Percentiles rank a stretch among this genome's conserved stretches.
Conservation (phyloP, 805 yeast species). For the Komagataella phaffii region DNA sequence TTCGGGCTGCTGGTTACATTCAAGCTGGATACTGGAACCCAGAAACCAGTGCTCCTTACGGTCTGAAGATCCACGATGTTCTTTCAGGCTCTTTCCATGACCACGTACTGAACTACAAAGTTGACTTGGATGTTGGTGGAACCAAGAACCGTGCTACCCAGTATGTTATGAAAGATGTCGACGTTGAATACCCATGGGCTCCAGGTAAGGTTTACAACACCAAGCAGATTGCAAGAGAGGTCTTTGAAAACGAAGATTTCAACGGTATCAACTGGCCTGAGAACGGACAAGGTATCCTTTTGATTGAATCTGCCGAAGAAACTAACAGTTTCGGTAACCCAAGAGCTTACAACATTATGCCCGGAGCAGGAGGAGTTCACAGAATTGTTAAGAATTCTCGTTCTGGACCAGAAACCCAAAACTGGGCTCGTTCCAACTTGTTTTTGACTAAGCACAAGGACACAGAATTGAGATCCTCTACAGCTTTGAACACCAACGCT, state of each 20-base stretch:
- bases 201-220: constrained; percentile 9
- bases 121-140: constrained; percentile 16
- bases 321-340: constrained; percentile 15
- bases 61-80: constrained; percentile 10
- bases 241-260: constrained; percentile 8
- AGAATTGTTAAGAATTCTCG: constrained; percentile 1
- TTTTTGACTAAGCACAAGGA: constrained; percentile 13
- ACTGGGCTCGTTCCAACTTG: constrained; percentile 11
- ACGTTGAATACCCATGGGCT: constrained; percentile 14
- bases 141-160: constrained; percentile 9
- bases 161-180: constrained; percentile 6
- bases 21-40: constrained; percentile 15
- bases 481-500: constrained; percentile 12
- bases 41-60: constrained; percentile 10
- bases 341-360: constrained; percentile 14
- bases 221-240: constrained; percentile 7
- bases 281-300: constrained; percentile 6
- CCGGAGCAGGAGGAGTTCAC: constrained; percentile 10
- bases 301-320: constrained; percentile 12
- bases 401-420: not conserved
- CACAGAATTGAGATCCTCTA: constrained; percentile 11
- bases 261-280: constrained; percentile 9
- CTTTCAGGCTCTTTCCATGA: constrained; percentile 17
- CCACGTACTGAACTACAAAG: constrained; percentile 13
- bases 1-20: constrained; percentile 16